Evolutionary conservation across 768 basidiomycete species (phyloP).

Genomic region (Kwoniella bestiolae): DNA sequence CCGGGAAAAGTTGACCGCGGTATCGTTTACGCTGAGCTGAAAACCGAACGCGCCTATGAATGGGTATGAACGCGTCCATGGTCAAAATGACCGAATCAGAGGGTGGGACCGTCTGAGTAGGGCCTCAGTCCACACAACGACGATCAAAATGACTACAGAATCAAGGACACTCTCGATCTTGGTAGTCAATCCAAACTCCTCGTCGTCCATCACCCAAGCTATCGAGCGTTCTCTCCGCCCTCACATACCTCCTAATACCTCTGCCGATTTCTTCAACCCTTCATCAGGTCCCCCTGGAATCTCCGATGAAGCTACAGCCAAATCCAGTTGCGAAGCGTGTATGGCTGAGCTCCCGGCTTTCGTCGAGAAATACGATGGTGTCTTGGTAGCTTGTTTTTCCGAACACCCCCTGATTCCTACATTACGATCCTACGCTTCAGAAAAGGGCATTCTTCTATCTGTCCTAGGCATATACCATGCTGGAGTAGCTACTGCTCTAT

Average conservation of each 20-base stretch:
- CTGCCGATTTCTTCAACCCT: conserved; percentile 32
- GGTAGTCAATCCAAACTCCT: conserved; percentile 43
- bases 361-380: conserved; percentile 20
- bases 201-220: conserved; percentile 34
- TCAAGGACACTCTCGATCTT: conserved; percentile 9
- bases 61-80: too few species aligned
- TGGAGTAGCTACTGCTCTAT: conserved; percentile 32
- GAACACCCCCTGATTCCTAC: conserved; percentile 37
- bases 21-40: too few species aligned
- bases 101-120: too few species aligned
- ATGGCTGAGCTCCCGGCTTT: conserved; percentile 26
- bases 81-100: too few species aligned
- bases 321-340: conserved; percentile 25
- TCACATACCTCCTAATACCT: conserved; percentile 3
- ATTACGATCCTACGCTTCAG: conserved; percentile 6
- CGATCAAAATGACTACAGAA: not conserved
- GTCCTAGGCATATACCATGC: conserved; percentile 41
- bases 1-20: too few species aligned
- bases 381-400: conserved; percentile 33
- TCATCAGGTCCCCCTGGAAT: conserved; percentile 37
- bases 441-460: not conserved
- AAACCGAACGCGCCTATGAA: too few species aligned
- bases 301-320: conserved; percentile 27
- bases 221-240: conserved; percentile 21
- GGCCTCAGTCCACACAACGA: too few species aligned